Evolutionary conservation across 2,329 filamentous ascomycete genomes (phyloP).

Genomic region (Colletotrichum sp.): DNA sequence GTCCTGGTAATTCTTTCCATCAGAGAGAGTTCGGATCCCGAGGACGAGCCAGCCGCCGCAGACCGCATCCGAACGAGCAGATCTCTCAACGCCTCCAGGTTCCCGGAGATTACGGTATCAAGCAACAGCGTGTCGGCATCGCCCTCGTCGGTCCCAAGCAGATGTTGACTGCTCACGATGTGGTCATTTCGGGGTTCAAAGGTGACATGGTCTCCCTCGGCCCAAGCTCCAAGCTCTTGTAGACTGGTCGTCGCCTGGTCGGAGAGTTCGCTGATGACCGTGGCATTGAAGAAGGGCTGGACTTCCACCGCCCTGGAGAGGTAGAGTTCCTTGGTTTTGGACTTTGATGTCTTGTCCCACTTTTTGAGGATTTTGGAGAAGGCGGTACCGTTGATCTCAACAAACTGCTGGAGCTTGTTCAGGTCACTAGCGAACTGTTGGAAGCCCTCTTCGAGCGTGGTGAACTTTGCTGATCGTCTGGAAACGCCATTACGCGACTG

Average conservation of each 20-base stretch:
- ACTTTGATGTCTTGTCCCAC: constrained; percentile 99
- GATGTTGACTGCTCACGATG: constrained; percentile 69
- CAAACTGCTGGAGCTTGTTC: constrained; percentile 98
- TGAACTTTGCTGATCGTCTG: constrained; percentile 90
- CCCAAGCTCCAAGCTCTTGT: constrained; percentile 94
- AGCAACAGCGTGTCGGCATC: constrained; percentile 89
- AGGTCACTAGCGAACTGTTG: constrained; percentile 96
- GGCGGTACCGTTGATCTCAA: constrained; percentile 96
- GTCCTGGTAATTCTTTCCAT: constrained; percentile 85
- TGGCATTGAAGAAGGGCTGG: constrained; percentile 96
- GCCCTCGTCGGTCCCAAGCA: constrained; percentile 80
- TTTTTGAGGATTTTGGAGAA: constrained; percentile 99
- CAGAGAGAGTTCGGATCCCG: constrained; percentile 57
- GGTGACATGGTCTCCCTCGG: constrained; percentile 91
- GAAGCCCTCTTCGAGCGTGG: constrained; percentile 94
- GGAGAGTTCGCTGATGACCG: constrained; percentile 94
- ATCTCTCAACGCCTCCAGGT: constrained; percentile 78
- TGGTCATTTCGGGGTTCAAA: constrained; percentile 70
- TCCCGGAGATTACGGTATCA: constrained; percentile 85
- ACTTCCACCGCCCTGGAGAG: constrained; percentile 95
- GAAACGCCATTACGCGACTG: constrained; percentile 77
- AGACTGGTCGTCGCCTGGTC: constrained; percentile 97
- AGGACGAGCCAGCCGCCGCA: constrained; percentile 51
- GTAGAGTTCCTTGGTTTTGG: constrained; percentile 96
- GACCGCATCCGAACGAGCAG: constrained; percentile 76